Evolutionary conservation across 164 flowering plant species (phyloP), one percentile per base, ranked within the genome.

Genomic region (Aristolochia fimbriata): DNA sequence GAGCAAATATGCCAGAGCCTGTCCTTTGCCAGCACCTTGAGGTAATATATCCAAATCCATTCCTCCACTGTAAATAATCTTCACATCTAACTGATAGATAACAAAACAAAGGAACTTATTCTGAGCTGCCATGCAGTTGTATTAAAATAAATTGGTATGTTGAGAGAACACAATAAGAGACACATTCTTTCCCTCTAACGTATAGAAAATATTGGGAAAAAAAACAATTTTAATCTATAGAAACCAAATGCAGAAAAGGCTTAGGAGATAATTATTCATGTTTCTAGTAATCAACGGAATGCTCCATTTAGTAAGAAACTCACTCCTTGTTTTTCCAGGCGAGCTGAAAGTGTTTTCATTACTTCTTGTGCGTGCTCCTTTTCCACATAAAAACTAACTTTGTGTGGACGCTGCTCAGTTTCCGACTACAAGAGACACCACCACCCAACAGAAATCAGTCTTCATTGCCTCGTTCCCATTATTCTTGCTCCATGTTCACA

Each of bases 21-120:
- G 90, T 57, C 97, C 97, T 80, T 89, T 89, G 23, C 94, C 97
- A 54, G 91, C 94, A 66, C 88, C 82, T 80, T 81, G 77, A 45
- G 97, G 88, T 56, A 89, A 70, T 56, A 89, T 68, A 60, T 89
- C 97, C 68, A 87, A 68, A 72, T 75, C 89, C 70, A 73, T 74
- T 24, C 97, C 97, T 22, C 97, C 94, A 73, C 94, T 89, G 62
- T 82, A 89, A 30, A 87, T 83, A 51, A 86, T 81, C 69, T 88
- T 88, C 13, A 83, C 78, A 72, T 84, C 92, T 77, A 88, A 67
- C 96, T 88, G 85, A 11, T 31, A 15, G 57, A 68, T 15, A 61
- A 63, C 17, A 49, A 54, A 59, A n/a, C 21, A 23, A n/a, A 60
- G 27, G 23, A 47, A 25, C 25, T 41, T 4, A 37, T 6, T 37